Evolutionary conservation across 805 yeast species (phyloP).

Genomic region (Spathaspora passalidarum): DNA sequence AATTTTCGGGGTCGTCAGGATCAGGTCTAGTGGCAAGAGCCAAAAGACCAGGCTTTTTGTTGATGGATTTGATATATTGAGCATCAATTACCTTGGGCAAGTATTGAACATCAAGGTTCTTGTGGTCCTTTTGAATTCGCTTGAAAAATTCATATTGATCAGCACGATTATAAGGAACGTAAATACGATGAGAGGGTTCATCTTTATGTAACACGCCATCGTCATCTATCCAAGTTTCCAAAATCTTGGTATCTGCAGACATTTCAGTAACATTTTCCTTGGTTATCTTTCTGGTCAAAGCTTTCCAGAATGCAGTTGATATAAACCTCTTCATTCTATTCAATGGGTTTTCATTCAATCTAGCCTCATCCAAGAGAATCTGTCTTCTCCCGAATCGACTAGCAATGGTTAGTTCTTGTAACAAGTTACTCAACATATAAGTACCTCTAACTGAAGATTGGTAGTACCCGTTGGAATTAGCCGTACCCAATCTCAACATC

Average conservation of each 20-base stretch:
- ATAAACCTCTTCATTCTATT: constrained; percentile 71
- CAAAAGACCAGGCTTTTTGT: constrained; percentile 80
- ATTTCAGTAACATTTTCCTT: constrained; percentile 59
- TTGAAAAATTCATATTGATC: constrained; percentile 73
- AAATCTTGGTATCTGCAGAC: constrained; percentile 76
- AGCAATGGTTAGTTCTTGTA: constrained; percentile 88
- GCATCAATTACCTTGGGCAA: constrained; percentile 75
- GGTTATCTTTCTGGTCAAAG: constrained; percentile 69
- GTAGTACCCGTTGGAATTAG: constrained; percentile 77
- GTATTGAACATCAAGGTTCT: constrained; percentile 70
- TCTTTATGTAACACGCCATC: constrained; percentile 30
- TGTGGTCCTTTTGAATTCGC: constrained; percentile 50
- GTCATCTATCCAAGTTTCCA: constrained; percentile 41
- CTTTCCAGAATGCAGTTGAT: constrained; percentile 74
- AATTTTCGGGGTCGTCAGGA: constrained; percentile 47
- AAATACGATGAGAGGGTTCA: constrained; percentile 67
- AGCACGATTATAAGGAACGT: constrained; percentile 64
- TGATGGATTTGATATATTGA: constrained; percentile 71
- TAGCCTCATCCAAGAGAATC: constrained; percentile 75
- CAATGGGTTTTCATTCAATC: constrained; percentile 87
- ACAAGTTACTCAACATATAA: constrained; percentile 78
- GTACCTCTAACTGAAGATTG: constrained; percentile 80
- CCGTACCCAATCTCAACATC: constrained; percentile 48
- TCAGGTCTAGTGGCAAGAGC: constrained; percentile 71
- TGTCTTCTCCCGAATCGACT: constrained; percentile 74